These are phyloP conservation scores for Achlya hypogyna DNA, from an alignment of 352 stramenopile species.

Conservation along the genomic window DNA sequence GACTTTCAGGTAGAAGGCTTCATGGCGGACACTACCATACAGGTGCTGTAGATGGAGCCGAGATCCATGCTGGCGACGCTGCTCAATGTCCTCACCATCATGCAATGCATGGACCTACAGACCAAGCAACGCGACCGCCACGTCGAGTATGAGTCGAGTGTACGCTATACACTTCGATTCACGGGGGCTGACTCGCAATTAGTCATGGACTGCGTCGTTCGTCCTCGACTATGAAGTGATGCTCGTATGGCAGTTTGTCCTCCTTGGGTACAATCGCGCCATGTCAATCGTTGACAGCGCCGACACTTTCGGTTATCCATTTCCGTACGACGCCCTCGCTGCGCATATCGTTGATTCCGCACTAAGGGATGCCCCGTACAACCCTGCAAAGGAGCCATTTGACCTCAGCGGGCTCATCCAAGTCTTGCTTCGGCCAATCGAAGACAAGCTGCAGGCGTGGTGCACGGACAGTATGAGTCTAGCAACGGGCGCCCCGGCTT, in stretches of 20 bases:
- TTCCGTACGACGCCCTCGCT: not conserved
- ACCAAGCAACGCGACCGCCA: conserved; percentile 51
- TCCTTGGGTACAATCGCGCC: not conserved
- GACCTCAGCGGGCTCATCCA: no score
- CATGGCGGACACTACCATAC: no score
- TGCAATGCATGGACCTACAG: conserved; percentile 80
- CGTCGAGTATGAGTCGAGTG: conserved; percentile 77
- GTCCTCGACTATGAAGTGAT: conserved; percentile 79
- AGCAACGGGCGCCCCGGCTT: conserved; percentile 30
- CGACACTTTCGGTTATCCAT: not conserved
- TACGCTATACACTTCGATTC: not conserved
- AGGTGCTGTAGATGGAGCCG: conserved; percentile 24
- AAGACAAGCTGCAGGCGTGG: conserved; percentile 21
- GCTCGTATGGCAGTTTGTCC: conserved; percentile 36
- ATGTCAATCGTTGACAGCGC: not conserved
- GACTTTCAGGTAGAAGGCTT: not conserved
- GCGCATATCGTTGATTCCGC: no score
- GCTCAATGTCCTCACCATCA: conserved; percentile 44
- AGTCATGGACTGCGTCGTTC: conserved; percentile 68
- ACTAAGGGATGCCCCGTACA: not conserved
- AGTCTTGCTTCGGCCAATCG: not conserved
- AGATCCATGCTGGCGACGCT: conserved; percentile 46
- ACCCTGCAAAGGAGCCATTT: no score
- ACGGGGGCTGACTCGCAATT: not conserved
- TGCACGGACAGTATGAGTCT: not conserved